These are phyloP conservation scores for Chalciporus pseudorubinellus DNA, from an alignment of 768 basidiomycete genomes.

Conservation along the genomic window DNA sequence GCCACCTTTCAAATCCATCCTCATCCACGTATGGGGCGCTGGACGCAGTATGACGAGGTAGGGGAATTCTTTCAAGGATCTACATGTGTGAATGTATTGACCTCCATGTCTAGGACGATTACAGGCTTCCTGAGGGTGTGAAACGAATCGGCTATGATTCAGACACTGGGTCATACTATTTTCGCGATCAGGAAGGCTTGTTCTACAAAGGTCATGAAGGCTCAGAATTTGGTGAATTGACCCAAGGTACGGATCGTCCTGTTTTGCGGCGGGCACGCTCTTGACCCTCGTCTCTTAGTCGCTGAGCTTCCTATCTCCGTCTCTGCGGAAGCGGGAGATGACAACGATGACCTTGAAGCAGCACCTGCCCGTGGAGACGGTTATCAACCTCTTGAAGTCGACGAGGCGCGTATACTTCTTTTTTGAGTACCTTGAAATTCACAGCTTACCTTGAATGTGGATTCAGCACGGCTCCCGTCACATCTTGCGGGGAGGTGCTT, in stretches of 20 bases:
- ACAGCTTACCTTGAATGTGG: slow-evolving; percentile 17
- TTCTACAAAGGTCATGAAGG: slow-evolving; percentile 60
- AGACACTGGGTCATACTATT: slow-evolving; percentile 66
- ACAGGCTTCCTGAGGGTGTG: slow-evolving; percentile 51
- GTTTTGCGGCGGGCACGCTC: not conserved
- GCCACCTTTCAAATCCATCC: slow-evolving; percentile 5
- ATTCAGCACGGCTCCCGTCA: slow-evolving; percentile 33
- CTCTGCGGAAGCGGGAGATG: slow-evolving; percentile 30
- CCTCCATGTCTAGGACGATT: slow-evolving; percentile 40
- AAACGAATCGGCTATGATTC: slow-evolving; percentile 75
- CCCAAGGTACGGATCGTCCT: slow-evolving; percentile 32
- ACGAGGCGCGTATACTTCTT: slow-evolving; percentile 39
- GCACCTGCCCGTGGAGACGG: slow-evolving; percentile 53
- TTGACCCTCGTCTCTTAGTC: slow-evolving; percentile 19
- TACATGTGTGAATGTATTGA: not conserved
- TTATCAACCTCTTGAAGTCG: slow-evolving; percentile 52
- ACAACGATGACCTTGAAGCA: slow-evolving; percentile 53
- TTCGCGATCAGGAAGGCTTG: slow-evolving; percentile 52
- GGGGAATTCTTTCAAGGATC: not conserved
- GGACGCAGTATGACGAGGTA: slow-evolving; percentile 38
- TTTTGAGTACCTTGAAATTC: not conserved
- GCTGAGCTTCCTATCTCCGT: slow-evolving; percentile 29
- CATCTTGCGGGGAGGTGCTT: slow-evolving; percentile 41
- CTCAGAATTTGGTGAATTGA: slow-evolving; percentile 55
- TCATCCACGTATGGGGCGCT: slow-evolving; percentile 33